Conservation (phyloP, 176 grass and related monocot species). For the Phyllostachys edulis region DNA sequence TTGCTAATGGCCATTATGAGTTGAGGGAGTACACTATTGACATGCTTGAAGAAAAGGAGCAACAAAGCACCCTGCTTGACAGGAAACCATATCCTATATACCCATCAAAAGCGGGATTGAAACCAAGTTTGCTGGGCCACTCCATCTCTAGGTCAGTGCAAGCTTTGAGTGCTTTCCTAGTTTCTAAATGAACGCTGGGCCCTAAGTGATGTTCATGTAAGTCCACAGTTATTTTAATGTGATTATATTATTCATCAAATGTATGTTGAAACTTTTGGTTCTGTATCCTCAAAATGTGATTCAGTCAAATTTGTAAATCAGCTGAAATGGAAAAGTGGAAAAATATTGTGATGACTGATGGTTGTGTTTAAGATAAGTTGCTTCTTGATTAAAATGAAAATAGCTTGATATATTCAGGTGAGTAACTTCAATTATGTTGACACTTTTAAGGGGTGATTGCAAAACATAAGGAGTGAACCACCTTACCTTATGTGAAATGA, state of each 20-base stretch:
- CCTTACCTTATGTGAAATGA: slow-evolving; percentile 3
- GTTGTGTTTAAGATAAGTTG: slow-evolving; percentile 13
- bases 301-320: neutral
- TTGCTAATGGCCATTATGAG: slow-evolving; percentile 64
- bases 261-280: neutral
- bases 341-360: slow-evolving; percentile 5
- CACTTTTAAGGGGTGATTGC: slow-evolving; percentile 22
- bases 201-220: neutral
- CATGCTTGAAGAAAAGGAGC: slow-evolving; percentile 57
- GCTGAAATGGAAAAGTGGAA: slow-evolving; percentile 21
- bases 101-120: slow-evolving; percentile 81
- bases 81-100: slow-evolving; percentile 85
- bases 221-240: neutral
- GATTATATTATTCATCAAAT: slow-evolving; percentile 18
- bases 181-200: slow-evolving; percentile 8
- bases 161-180: neutral
- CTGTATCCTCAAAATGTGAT: slow-evolving; percentile 13
- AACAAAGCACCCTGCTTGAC: slow-evolving; percentile 50
- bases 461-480: neutral
- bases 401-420: neutral
- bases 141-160: slow-evolving; percentile 73
- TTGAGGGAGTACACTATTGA: slow-evolving; percentile 76
- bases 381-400: slow-evolving; percentile 18
- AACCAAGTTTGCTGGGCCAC: slow-evolving; percentile 49
- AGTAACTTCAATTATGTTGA: slow-evolving; percentile 8